Base-by-base conservation (phyloP, 768 basidiomycete species). In the Tulasnella sp. region DNA sequence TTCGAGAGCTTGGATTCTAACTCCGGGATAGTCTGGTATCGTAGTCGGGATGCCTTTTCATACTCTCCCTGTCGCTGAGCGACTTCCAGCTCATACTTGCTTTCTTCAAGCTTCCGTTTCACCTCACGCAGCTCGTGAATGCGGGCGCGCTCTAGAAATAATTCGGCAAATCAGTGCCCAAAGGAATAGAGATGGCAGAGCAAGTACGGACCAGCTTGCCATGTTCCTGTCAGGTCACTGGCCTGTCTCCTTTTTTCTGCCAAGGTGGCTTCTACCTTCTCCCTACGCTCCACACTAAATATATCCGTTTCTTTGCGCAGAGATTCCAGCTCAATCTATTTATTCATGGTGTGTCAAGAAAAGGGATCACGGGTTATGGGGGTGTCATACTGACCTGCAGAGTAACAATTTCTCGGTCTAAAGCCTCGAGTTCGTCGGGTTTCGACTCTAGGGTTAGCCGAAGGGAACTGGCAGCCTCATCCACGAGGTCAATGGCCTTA, bases 11-110 rank as follows among this genome's bases (percentile, higher is more conserved):
- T 89, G 29, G 82, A 82, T 81, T 92, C 89, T 17, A 96, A 84
- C 37, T 93, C 91, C 0, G 95, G 95, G 77, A 97, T 97, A 17
- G 89, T 91, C 2, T 91, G 86, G 81, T 91, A 96, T 37, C 94
- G 89, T 77, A 97, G 85, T n/a, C 90, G 88, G 1, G 91, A 93
- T 0, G 95, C 95, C 31, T 85, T 84, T 79, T 96, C 95, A 79
- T 88, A 96, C 76, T 93, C 88, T n/a, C 94, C 94, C 80, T 93
- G 89, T 9, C 95, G 88, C 81, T 96, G 94, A 0, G 93, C 92
- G 36, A 93, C 91, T 77, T 97, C 95, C 14, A 97, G 87, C 77
- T 93, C 89, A 79, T 93, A 87, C 81, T 94, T 95, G 0, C 94
- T 91, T 4, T 92, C 89, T 81, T 96, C 94, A 22, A 96, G 86